Conservation (phyloP, 208 protist genomes). For the Novymonas esmeraldas region DNA sequence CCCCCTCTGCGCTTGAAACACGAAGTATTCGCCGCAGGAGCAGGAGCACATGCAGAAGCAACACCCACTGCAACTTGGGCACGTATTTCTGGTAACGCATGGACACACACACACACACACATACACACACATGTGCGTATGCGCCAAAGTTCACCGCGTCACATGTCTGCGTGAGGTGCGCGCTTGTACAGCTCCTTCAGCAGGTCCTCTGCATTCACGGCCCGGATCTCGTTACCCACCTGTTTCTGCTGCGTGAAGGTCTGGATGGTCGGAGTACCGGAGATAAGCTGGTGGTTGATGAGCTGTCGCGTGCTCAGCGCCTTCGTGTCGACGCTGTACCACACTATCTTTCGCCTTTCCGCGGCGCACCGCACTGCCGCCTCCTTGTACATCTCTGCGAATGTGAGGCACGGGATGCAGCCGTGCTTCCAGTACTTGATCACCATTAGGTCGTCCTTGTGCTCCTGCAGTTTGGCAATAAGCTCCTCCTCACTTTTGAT, state of each 20-base stretch:
- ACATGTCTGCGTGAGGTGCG: conserved; percentile 20
- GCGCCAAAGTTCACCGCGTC: background rate
- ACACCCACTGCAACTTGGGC: too few relatives aligned
- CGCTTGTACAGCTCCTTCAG: conserved; percentile 68
- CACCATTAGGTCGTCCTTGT: conserved; percentile 90
- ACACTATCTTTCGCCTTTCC: conserved; percentile 71
- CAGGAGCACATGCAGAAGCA: too few relatives aligned
- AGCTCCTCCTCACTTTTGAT: conserved; percentile 89
- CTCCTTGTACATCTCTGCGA: conserved; percentile 93
- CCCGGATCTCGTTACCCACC: conserved; percentile 86
- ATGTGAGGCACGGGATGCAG: conserved; percentile 90
- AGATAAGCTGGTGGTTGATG: conserved; percentile 88
- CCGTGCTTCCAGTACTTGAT: conserved; percentile 94
- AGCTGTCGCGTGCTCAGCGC: conserved; percentile 56
- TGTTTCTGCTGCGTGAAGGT: conserved; percentile 84
- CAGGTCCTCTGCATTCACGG: conserved; percentile 82
- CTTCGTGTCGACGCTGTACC: conserved; percentile 92
- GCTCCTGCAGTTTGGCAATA: conserved; percentile 81
- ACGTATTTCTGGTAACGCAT: too few relatives aligned
- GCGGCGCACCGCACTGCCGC: conserved; percentile 56
- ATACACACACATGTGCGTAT: background rate
- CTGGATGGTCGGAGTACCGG: conserved; percentile 90
- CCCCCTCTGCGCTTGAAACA: too few relatives aligned
- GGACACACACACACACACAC: too few relatives aligned
- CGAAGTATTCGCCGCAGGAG: too few relatives aligned